phyloP scores from a whole-genome alignment of 768 basidiomycete species.

The Termitomyces sp. region DNA sequence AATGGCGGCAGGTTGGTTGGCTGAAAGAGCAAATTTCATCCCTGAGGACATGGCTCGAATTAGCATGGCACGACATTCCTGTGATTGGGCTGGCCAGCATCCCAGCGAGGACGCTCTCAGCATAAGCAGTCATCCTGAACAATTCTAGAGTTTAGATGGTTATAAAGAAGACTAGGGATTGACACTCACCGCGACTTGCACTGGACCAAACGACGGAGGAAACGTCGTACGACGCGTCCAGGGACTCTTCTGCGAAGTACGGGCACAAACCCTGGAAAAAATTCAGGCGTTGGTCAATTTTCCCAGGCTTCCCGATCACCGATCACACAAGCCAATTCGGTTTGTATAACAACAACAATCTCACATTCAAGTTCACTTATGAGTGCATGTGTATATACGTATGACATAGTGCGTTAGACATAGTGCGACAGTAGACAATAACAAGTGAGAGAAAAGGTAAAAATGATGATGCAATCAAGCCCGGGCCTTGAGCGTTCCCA shows the following conservation, averaged over 20 bases:
- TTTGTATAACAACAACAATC: too few species aligned
- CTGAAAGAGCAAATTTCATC: background rate
- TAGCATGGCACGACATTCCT: conserved; percentile 13
- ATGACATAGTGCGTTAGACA: conserved; percentile 39
- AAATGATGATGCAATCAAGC: conserved; percentile 42
- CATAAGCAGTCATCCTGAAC: conserved; percentile 78
- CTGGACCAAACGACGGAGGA: conserved; percentile 22
- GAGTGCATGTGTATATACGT: conserved; percentile 14
- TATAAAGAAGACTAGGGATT: background rate
- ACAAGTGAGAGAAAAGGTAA: conserved; percentile 27
- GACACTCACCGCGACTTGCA: conserved; percentile 40
- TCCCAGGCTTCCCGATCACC: conserved; percentile 13
- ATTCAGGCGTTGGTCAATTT: conserved; percentile 3
- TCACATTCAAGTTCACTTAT: background rate
- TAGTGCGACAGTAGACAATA: conserved; percentile 31
- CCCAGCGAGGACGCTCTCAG: conserved; percentile 78
- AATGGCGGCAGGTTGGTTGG: background rate
- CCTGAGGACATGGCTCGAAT: conserved; percentile 9
- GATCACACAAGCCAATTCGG: conserved; percentile 1
- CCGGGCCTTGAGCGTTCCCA: conserved; percentile 85
- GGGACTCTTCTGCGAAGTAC: background rate
- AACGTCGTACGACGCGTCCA: conserved; percentile 29
- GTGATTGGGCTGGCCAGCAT: conserved; percentile 26
- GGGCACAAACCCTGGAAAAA: conserved; percentile 1
- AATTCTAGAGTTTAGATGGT: conserved; percentile 1